Conservation (phyloP, 768 basidiomycete genomes). For the Filobasidium wieringae region DNA sequence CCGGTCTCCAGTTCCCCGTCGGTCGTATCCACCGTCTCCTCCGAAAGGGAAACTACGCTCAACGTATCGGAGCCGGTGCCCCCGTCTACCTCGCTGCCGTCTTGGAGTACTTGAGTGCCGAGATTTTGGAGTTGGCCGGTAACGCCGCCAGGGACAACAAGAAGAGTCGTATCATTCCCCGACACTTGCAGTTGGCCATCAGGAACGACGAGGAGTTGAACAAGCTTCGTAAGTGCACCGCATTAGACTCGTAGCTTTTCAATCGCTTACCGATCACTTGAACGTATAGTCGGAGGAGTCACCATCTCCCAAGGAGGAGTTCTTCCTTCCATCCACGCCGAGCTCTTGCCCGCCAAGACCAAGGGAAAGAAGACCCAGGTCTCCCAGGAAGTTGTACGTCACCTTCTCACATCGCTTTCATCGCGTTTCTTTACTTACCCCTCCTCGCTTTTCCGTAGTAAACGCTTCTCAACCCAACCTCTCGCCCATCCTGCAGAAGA, state of each 20-base stretch:
- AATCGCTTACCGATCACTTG: not conserved
- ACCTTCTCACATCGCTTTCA: no score
- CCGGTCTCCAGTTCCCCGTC: constrained; percentile 65
- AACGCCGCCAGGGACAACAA: constrained; percentile 64
- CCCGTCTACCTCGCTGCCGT: constrained; percentile 86
- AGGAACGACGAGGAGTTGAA: constrained; percentile 77
- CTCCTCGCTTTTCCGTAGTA: no score
- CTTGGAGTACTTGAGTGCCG: constrained; percentile 82
- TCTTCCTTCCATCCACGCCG: constrained; percentile 57
- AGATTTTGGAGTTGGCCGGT: constrained; percentile 85
- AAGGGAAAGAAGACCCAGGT: constrained; percentile 14
- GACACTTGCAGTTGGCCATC: constrained; percentile 84
- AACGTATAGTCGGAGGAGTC: constrained; percentile 54
- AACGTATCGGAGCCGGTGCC: constrained; percentile 79
- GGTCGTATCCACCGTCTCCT: constrained; percentile 84
- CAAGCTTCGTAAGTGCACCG: constrained; percentile 46
- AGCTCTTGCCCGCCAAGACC: constrained; percentile 48
- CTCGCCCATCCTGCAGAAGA: no score
- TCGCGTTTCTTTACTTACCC: no score
- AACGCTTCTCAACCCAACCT: no score
- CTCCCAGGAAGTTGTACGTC: constrained; percentile 12
- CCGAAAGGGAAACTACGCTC: constrained; percentile 77
- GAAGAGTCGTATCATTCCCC: constrained; percentile 87
- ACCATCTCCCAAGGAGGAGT: constrained; percentile 87
- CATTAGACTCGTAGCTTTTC: not conserved